Conservation (phyloP, 2,329 filamentous ascomycete species). For the Colletotrichum chrysophilum region DNA sequence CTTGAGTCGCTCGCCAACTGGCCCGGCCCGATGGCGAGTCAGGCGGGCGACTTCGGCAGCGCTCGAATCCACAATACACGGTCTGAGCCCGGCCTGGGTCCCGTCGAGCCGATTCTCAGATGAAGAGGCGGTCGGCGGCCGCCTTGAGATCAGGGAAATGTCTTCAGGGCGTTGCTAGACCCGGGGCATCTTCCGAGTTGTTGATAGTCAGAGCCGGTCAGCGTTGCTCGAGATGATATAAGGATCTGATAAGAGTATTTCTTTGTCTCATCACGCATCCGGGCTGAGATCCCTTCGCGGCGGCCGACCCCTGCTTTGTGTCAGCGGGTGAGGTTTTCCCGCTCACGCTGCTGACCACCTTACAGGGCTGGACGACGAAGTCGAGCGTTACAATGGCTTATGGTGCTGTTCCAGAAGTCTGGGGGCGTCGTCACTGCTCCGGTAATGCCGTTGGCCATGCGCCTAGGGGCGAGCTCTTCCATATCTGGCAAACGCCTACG, state of each 20-base stretch:
- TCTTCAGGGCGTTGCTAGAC: not conserved
- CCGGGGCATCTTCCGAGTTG: not conserved
- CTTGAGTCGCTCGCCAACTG: not conserved
- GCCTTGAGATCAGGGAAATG: not conserved
- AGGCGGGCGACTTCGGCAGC: not conserved
- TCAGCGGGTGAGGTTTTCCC: not conserved
- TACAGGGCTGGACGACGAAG: not conserved
- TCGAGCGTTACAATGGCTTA: not conserved
- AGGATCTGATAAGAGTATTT: not conserved
- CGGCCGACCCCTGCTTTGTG: not conserved
- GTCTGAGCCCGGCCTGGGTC: not conserved
- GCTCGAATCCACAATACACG: not conserved
- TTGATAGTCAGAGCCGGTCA: not conserved
- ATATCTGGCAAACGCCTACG: not conserved
- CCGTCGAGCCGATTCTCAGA: not conserved
- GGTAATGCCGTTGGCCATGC: not conserved
- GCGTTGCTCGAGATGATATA: not conserved
- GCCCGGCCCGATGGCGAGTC: slow-evolving; percentile 2
- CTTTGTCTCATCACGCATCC: not conserved
- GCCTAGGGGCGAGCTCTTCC: not conserved
- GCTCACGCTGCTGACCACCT: not conserved
- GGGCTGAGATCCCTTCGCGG: not conserved
- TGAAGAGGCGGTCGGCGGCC: not conserved
- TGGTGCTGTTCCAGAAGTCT: not conserved
- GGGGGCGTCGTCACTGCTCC: not conserved